These are phyloP conservation scores for Elaeis oleifera DNA, from an alignment of 202 grass and related monocot species.

Conservation along the genomic window DNA sequence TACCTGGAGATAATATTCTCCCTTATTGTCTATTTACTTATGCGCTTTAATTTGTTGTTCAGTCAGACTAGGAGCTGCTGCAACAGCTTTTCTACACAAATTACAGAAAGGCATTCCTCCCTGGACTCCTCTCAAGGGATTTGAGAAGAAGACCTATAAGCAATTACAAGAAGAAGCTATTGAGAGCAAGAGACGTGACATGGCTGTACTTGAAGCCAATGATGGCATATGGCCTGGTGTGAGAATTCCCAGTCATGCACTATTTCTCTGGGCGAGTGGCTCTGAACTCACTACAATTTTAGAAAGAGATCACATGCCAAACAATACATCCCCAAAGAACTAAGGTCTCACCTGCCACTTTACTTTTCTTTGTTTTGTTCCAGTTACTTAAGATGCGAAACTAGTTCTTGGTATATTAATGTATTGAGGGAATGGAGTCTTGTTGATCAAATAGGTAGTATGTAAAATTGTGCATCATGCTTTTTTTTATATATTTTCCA, in stretches of 20 bases:
- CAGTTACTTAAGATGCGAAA: no score
- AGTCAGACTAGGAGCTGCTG: slow-evolving; percentile 37
- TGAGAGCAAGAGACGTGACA: slow-evolving; percentile 29
- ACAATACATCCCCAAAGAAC: slow-evolving; percentile 25
- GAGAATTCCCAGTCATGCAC: slow-evolving; percentile 22
- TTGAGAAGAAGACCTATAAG: slow-evolving; percentile 33
- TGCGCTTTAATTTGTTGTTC: background rate
- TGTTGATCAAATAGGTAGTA: no score
- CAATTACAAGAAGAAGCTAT: slow-evolving; percentile 36
- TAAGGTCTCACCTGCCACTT: slow-evolving; percentile 10
- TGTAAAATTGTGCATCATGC: no score
- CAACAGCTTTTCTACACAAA: slow-evolving; percentile 34
- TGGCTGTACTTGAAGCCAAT: slow-evolving; percentile 33
- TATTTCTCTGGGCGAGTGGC: slow-evolving; percentile 35
- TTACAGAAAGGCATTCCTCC: slow-evolving; percentile 29
- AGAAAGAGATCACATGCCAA: slow-evolving; percentile 33
- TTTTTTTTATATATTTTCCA: no score
- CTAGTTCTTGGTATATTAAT: no score
- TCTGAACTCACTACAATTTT: slow-evolving; percentile 30
- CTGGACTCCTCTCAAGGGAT: slow-evolving; percentile 27
- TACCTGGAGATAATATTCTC: no score
- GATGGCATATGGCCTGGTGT: slow-evolving; percentile 32
- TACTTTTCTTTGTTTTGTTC: no score
- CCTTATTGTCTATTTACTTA: background rate
- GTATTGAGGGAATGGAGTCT: no score